Base-by-base conservation (phyloP, 1,139 yeast species). In the Sugiyamaella sp. region DNA sequence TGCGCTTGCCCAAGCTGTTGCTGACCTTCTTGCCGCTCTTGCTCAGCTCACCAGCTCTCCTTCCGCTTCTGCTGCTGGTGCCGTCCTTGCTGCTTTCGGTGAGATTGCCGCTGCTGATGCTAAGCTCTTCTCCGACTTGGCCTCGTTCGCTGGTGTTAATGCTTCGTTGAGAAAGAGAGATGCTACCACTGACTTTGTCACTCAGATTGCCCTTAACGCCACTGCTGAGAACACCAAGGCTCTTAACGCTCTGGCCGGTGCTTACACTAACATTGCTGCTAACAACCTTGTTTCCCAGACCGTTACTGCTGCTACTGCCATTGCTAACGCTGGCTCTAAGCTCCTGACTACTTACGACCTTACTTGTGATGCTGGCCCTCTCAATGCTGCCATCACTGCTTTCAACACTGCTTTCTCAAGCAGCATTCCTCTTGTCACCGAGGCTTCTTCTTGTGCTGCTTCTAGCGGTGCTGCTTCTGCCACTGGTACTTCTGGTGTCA, bases 331-430 rank as follows among this genome's bases (percentile, higher is more conserved):
- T 32, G 54, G 39, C n/a, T 4, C 45, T 22, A 22, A 46, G 19
- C 25, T 51, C 14, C 43, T 51, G 14, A 46, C 51, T 8, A 27
- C 42, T 14, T 51, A 39, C 17, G 45, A 41, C 16, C 46, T 51
- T 20, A 39, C 46, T 17, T 51, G 54, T 51, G 49, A 39, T 14
- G 54, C 51, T 32, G 51, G 35, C 33, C 35, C 22, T n/a, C 37
- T 51, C 19, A 43, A 41, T 16, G 49, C 50, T 17, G 54, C 54
- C 19, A 51, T 51, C 20, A 19, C 50, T 22, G 47, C 38, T 24
- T 27, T 44, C 47, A 51, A 51, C 47, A 24, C 42, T 22, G 35
- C 35, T 9, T 51, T 24, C 33, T 17, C 41, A 4, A 38, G 50
- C 17, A n/a, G 33, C 12, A 38, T 46, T 37, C 22, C 49, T 37